phyloP scores from a whole-genome alignment of 768 basidiomycete species.

The Tylopilus subfusipes region DNA sequence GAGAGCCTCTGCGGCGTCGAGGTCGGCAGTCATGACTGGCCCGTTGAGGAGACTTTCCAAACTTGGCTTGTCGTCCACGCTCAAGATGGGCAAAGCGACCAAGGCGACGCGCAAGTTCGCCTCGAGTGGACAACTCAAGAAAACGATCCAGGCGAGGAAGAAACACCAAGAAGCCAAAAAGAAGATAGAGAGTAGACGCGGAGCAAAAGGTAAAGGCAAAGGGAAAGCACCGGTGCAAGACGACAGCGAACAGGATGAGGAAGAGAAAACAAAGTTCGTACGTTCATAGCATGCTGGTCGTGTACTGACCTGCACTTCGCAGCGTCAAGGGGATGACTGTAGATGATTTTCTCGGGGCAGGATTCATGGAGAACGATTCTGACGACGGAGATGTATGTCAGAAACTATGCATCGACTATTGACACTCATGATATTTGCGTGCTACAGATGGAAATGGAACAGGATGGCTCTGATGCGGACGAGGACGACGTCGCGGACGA shows the following conservation, averaged over 20 bases:
- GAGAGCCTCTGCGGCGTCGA: slow-evolving; percentile 66
- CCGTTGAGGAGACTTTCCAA: slow-evolving; percentile 18
- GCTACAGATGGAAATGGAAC: slow-evolving; percentile 27
- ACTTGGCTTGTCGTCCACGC: slow-evolving; percentile 1
- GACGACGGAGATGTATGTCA: slow-evolving; percentile 38
- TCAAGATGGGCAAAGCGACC: slow-evolving; percentile 56
- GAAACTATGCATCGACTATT: slow-evolving; percentile 1
- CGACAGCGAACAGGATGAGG: slow-evolving; percentile 26
- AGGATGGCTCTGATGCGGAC: slow-evolving; percentile 24
- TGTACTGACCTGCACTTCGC: background rate
- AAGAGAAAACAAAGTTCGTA: slow-evolving; percentile 13
- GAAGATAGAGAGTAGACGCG: slow-evolving; percentile 61
- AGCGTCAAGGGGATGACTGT: slow-evolving; percentile 55
- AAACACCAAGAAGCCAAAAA: slow-evolving; percentile 76
- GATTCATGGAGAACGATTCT: slow-evolving; percentile 66
- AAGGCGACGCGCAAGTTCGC: slow-evolving; percentile 81
- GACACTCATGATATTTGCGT: slow-evolving; percentile 4
- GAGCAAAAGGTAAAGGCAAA: slow-evolving; percentile 38
- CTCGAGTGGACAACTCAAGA: slow-evolving; percentile 83
- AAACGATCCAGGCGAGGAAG: slow-evolving; percentile 78
- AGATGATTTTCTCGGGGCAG: slow-evolving; percentile 70
- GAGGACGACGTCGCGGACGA: slow-evolving; percentile 47
- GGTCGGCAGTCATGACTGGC: slow-evolving; percentile 39
- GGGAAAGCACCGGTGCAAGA: slow-evolving; percentile 28
- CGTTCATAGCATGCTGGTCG: background rate